Percentiles rank a stretch among this genome's conserved stretches.
Conservation (phyloP, 164 flowering plant genomes). For the Vitis rotundifolia region DNA sequence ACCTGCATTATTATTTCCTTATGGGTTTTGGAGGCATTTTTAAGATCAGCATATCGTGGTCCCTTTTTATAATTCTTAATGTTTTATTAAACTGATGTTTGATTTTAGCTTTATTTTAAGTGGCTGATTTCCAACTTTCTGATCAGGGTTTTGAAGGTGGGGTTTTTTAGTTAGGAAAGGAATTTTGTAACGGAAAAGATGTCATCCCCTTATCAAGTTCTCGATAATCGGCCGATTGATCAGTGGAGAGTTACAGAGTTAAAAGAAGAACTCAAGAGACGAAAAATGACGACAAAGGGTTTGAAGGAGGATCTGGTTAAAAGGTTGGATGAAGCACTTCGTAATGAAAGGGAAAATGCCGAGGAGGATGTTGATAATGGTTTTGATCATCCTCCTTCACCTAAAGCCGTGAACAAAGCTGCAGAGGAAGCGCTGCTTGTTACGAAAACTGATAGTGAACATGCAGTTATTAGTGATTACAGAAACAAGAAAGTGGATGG, state of each 20-base stretch:
- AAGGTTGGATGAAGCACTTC: conserved; percentile 70
- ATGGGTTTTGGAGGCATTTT: no score
- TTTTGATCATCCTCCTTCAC: conserved; percentile 17
- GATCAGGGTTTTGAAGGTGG: conserved; percentile 26
- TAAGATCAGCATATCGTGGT: no score
- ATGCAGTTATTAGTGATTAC: conserved; percentile 7
- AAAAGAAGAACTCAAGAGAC: conserved; percentile 83
- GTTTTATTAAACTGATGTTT: not conserved
- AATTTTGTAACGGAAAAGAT: conserved; percentile 25
- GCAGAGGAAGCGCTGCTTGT: conserved; percentile 14
- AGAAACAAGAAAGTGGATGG: conserved; percentile 22
- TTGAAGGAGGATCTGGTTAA: conserved; percentile 80
- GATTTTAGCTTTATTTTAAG: not conserved
- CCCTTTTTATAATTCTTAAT: no score
- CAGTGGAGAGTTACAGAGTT: conserved; percentile 92
- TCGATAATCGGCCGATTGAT: conserved; percentile 70
- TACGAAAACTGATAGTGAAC: conserved; percentile 15
- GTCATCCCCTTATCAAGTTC: conserved; percentile 62
- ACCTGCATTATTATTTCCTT: no score
- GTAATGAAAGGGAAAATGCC: conserved; percentile 46
- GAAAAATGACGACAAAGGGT: conserved; percentile 69
- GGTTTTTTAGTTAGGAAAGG: conserved; percentile 9
- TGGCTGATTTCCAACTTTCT: conserved; percentile 3
- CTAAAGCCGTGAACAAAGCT: conserved; percentile 13
- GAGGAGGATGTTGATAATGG: conserved; percentile 29